A percentile compares a stretch with the other conserved stretches of the same genome.
Evolutionary conservation across 768 basidiomycete species (phyloP).

Genomic region (Suillus cothurnatus): DNA sequence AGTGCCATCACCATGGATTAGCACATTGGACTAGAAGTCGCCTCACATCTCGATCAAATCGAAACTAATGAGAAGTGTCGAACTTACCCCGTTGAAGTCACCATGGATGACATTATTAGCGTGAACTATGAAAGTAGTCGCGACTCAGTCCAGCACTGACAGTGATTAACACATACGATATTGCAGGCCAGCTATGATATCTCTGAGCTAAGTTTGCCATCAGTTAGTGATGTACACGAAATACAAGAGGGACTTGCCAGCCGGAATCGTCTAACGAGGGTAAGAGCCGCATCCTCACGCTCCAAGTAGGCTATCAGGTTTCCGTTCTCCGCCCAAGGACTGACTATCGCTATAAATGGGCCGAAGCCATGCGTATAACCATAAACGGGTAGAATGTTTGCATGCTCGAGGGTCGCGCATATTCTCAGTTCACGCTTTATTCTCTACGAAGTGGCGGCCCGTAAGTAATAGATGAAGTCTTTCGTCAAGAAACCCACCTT

Average conservation of each 20-base stretch:
- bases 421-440: slow-evolving; percentile 20
- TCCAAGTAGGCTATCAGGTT: slow-evolving; percentile 27
- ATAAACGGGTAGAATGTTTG: slow-evolving; percentile 30
- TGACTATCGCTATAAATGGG: slow-evolving; percentile 34
- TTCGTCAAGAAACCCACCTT: neutral
- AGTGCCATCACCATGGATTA: neutral
- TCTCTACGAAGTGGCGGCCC: slow-evolving; percentile 16
- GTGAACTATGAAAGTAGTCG: neutral
- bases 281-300: slow-evolving; percentile 8
- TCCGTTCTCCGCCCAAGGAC: slow-evolving; percentile 38
- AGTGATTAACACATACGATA: neutral
- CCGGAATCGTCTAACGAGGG: slow-evolving; percentile 6
- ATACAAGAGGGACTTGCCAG: neutral
- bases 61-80: neutral
- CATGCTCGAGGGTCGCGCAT: slow-evolving; percentile 30
- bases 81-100: neutral
- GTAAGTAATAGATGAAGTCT: neutral
- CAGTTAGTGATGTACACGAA: neutral
- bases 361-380: slow-evolving; percentile 34
- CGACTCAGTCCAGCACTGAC: no score
- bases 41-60: neutral
- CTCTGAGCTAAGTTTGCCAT: neutral
- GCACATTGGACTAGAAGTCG: neutral
- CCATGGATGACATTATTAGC: neutral
- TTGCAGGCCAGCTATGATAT: neutral